These are phyloP conservation scores for Nakaseomyces nivariensis DNA, from an alignment of 1,139 yeast genomes.

Conservation along the genomic window DNA sequence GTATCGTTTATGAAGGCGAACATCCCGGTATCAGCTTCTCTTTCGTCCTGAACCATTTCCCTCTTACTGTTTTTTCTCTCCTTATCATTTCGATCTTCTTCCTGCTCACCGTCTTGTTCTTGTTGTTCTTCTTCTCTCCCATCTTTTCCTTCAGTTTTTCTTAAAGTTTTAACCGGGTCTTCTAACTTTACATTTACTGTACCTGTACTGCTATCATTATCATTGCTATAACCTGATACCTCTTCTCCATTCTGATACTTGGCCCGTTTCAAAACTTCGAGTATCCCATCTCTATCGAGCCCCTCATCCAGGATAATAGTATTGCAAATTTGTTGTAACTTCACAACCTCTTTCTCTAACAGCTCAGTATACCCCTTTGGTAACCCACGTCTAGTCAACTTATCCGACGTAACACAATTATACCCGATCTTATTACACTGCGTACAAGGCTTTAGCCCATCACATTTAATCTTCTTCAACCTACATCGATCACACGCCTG, in stretches of 20 bases:
- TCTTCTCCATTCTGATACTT: neutral
- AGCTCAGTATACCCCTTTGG: slow-evolving; percentile 73
- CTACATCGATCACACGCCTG: slow-evolving; percentile 80
- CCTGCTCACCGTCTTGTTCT: neutral
- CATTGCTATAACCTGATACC: neutral
- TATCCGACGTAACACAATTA: slow-evolving; percentile 63
- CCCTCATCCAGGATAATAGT: neutral
- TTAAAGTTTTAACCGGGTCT: too few species aligned
- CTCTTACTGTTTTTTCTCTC: neutral
- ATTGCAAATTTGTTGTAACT: slow-evolving; percentile 39
- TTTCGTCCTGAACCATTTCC: neutral
- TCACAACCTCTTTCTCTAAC: slow-evolving; percentile 50
- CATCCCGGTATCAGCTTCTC: neutral
- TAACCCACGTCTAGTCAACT: slow-evolving; percentile 59
- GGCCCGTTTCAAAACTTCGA: neutral
- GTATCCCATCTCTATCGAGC: neutral
- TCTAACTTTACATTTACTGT: neutral
- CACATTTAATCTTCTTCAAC: slow-evolving; percentile 66
- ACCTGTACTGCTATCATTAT: neutral
- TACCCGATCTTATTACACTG: slow-evolving; percentile 56
- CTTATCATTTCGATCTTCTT: neutral
- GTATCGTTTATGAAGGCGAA: slow-evolving; percentile 25
- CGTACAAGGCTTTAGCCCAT: slow-evolving; percentile 61
- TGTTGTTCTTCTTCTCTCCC: neutral
- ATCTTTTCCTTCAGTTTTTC: too few species aligned